Evolutionary conservation across 2,329 filamentous ascomycete species (phyloP).

Genomic region (Verticillium albo-atrum): DNA sequence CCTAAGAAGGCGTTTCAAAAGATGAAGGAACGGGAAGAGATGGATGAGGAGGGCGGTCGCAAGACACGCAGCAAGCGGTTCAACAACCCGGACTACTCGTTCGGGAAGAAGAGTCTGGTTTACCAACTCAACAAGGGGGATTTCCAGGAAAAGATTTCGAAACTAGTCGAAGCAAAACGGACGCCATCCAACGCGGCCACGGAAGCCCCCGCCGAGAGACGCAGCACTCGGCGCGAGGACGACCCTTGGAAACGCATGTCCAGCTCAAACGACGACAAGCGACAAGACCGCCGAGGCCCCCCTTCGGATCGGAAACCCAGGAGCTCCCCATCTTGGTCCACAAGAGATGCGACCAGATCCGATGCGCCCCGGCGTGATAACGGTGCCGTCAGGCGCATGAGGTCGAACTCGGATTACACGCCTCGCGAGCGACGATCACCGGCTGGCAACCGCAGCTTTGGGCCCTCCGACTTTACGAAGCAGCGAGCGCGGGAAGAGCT

Average conservation of each 20-base stretch:
- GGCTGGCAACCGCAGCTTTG: background rate
- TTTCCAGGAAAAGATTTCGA: slow-evolving; percentile 24
- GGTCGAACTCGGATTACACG: background rate
- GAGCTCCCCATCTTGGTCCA: background rate
- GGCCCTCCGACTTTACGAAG: background rate
- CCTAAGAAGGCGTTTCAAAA: slow-evolving; percentile 50
- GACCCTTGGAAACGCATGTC: background rate
- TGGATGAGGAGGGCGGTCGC: slow-evolving; percentile 27
- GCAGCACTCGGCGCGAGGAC: background rate
- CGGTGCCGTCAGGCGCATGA: background rate
- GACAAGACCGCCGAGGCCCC: background rate
- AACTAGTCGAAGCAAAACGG: slow-evolving; percentile 8
- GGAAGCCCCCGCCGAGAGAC: background rate
- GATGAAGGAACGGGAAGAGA: slow-evolving; percentile 24
- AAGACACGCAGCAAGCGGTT: slow-evolving; percentile 48
- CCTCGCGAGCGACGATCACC: background rate
- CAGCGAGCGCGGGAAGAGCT: background rate
- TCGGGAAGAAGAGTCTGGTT: slow-evolving; percentile 53
- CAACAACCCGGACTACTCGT: slow-evolving; percentile 40
- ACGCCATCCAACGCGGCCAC: background rate
- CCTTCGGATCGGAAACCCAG: background rate
- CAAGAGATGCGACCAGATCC: background rate
- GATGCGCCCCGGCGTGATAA: background rate
- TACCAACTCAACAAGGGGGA: slow-evolving; percentile 46
- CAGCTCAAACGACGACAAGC: background rate